Base-by-base conservation (phyloP, 192 early-diverging fungal species). In the Coemansia sp. region DNA sequence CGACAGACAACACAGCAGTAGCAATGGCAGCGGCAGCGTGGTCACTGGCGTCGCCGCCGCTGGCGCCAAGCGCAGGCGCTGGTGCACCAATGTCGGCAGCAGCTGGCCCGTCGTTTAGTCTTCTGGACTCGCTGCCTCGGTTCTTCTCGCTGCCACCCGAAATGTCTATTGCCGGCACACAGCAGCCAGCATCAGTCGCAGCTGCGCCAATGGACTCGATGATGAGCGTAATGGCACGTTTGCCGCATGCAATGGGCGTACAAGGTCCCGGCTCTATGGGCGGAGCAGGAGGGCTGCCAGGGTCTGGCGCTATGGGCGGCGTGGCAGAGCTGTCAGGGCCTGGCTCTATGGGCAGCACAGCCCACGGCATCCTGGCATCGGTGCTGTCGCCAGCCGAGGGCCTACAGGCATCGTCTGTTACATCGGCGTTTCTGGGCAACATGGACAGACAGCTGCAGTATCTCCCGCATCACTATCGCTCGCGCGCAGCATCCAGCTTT, bases 51-150 rank as follows among this genome's bases (percentile, higher is more conserved):
- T 66, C 64, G 58, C 63, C 41, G 61, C 58, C 17, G 53, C 48
- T 45, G 37, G n/a, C 21, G 38, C 21, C 56, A 23, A 49, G 12
- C 32, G 27, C 23, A 24, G 54, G 17, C 27, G 15, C 27, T n/a
- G 53, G 22, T 27, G 5, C 29, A 17, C 25, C 54, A 0, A n/a
- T 55, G 4, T 25, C 53, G 19, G 37, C 58, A 32, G 43, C 58
- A 4, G 19, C 68, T 29, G 25, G 50, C 54, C 17, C 58, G 19
- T 11, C 59, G 52, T 63, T 69, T 52, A 65, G 52, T 9, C 53
- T 77, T 27, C 49, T 77, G 35, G 61, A 60, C 6, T 53, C 65
- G 27, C 35, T 71, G 22, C 75, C 75, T 39, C 73, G 73, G 63
- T 66, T 75, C 48, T 62, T 75, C 17, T 73, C 65, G 39, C 56